phyloP scores from a whole-genome alignment of 148 eudicot genomes.

The Rhododendron henanense region DNA sequence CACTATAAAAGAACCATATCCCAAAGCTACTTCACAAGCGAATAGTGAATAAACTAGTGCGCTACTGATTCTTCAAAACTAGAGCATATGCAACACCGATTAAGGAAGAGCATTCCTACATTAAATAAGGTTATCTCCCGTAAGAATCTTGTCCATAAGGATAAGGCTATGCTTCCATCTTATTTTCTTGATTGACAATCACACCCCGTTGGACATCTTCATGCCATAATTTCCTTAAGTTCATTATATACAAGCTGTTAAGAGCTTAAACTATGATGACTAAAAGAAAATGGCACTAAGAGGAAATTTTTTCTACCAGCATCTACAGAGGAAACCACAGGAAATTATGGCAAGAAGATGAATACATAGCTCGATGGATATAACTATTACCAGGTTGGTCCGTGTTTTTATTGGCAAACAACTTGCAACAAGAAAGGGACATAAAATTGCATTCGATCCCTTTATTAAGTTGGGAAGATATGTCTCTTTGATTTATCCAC shows the following conservation, averaged over 20 bases:
- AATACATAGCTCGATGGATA: background rate
- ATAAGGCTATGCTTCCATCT: background rate
- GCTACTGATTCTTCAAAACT: background rate
- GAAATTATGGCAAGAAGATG: background rate
- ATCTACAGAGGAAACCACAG: background rate
- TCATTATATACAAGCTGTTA: background rate
- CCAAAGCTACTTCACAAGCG: background rate
- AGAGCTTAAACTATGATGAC: background rate
- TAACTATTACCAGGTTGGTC: background rate
- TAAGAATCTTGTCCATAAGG: background rate
- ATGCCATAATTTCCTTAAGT: background rate
- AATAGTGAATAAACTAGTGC: background rate
- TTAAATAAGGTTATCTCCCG: background rate
- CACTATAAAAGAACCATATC: background rate
- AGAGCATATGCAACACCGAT: background rate
- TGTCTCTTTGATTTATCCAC: background rate
- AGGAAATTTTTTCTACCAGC: background rate
- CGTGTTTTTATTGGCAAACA: background rate
- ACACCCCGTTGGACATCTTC: background rate
- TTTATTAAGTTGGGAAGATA: background rate
- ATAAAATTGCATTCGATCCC: background rate
- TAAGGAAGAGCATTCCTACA: background rate
- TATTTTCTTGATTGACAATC: background rate
- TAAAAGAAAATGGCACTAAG: background rate
- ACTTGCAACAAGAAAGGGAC: background rate